These are phyloP conservation scores for Francoa sonchifolia DNA, from an alignment of 441 rosid species.

Conservation along the genomic window DNA sequence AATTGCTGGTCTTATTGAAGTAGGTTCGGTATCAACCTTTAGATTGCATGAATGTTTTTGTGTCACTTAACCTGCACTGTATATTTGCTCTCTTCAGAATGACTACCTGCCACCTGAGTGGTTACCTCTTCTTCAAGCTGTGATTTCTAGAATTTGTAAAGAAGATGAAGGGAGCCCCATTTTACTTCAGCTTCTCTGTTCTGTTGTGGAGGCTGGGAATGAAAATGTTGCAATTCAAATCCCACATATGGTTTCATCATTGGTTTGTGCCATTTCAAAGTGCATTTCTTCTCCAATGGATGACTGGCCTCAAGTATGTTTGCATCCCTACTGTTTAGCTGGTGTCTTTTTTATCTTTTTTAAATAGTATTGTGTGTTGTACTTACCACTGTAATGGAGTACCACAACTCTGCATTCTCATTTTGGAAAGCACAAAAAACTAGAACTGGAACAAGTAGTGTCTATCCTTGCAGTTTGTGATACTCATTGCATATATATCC, in stretches of 20 bases:
- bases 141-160: conserved; percentile 50
- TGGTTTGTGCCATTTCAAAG: conserved; percentile 41
- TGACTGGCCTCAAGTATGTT: conserved; percentile 62
- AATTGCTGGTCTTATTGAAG: conserved; percentile 57
- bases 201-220: conserved; percentile 52
- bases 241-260: conserved; percentile 50
- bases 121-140: conserved; percentile 66
- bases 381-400: too few species aligned
- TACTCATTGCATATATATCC: too few species aligned
- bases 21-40: conserved; percentile 17
- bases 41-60: conserved; percentile 10
- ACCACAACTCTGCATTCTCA: too few species aligned
- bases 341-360: neutral
- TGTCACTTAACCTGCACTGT: conserved; percentile 9
- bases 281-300: conserved; percentile 34
- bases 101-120: conserved; percentile 73
- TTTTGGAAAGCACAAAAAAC: too few species aligned
- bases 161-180: conserved; percentile 59
- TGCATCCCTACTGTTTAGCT: conserved; percentile 8
- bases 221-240: conserved; percentile 46
- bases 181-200: conserved; percentile 61
- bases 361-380: neutral
- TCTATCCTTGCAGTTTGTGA: too few species aligned
- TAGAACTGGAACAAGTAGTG: too few species aligned
- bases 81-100: conserved; percentile 35